These are phyloP conservation scores for Gracilariopsis chorda DNA, from an alignment of 23 red algal genomes.

Conservation along the genomic window DNA sequence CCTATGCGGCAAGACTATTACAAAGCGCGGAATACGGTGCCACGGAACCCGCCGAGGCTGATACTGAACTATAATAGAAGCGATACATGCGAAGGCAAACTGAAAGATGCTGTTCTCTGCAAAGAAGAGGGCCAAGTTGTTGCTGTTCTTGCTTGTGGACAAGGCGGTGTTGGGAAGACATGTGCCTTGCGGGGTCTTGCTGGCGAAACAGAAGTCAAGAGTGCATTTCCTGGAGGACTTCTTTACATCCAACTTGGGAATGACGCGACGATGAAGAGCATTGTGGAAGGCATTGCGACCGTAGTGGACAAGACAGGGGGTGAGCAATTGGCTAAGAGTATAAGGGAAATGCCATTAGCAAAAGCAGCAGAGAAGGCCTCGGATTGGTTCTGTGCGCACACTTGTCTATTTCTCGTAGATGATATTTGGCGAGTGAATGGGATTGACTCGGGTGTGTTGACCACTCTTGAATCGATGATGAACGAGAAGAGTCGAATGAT, in stretches of 20 bases:
- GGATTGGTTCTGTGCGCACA: too few species aligned
- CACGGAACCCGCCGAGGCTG: background rate
- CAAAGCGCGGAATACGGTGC: background rate
- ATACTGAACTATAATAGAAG: background rate
- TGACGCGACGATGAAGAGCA: background rate
- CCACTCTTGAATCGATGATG: background rate
- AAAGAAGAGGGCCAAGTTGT: background rate
- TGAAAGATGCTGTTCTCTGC: background rate
- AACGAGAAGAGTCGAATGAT: background rate
- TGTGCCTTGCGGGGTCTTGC: background rate
- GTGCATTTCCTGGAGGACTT: background rate
- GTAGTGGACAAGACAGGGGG: background rate
- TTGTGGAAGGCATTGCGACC: background rate
- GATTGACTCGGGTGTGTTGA: background rate
- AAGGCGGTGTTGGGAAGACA: background rate
- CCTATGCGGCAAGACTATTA: background rate
- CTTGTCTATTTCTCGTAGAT: too few species aligned
- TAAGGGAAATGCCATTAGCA: too few species aligned
- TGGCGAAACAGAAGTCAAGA: background rate
- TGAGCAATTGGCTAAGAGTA: background rate
- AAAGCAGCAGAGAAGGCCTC: too few species aligned
- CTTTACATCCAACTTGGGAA: constrained; percentile 3
- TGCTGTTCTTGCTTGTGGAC: background rate
- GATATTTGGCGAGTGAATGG: too few species aligned
- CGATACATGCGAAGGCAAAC: background rate